Evolutionary conservation across 2,329 filamentous ascomycete genomes (phyloP).

Genomic region (Hypoxylon sp.): DNA sequence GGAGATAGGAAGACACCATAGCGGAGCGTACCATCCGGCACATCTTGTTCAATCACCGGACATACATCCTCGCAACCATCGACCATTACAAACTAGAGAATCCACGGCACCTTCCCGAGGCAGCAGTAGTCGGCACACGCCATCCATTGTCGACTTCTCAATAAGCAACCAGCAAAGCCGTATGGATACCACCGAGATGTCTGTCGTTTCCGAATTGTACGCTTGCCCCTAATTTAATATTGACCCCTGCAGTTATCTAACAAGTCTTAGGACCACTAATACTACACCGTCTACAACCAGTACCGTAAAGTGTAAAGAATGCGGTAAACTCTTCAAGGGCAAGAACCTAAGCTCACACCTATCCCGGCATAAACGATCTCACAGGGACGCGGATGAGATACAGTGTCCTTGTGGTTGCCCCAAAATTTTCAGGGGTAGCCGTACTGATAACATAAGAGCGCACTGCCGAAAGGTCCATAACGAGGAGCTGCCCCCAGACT

Average conservation of each 20-base stretch:
- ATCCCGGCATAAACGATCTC: slow-evolving; percentile 36
- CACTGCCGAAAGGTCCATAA: slow-evolving; percentile 36
- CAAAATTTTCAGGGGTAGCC: slow-evolving; percentile 23
- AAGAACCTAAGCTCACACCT: slow-evolving; percentile 28
- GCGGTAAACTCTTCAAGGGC: slow-evolving; percentile 25
- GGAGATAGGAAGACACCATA: slow-evolving; percentile 12
- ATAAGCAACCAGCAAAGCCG: slow-evolving; percentile 11
- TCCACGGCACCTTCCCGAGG: slow-evolving; percentile 7
- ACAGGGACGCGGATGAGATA: slow-evolving; percentile 3
- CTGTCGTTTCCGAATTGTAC: slow-evolving; percentile 18
- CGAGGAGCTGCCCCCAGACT: slow-evolving; percentile 19
- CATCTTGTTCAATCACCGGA: slow-evolving; percentile 20
- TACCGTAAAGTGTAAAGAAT: slow-evolving; percentile 17
- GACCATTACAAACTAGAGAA: slow-evolving; percentile 2
- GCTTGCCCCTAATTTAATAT: not conserved
- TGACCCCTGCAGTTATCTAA: slow-evolving; percentile 6
- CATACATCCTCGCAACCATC: not conserved
- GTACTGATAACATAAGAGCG: slow-evolving; percentile 41
- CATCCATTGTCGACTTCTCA: slow-evolving; percentile 19
- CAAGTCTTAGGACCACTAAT: slow-evolving; percentile 19
- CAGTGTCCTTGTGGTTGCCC: slow-evolving; percentile 24
- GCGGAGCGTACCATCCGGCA: slow-evolving; percentile 23
- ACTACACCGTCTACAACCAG: slow-evolving; percentile 21
- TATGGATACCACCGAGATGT: slow-evolving; percentile 15
- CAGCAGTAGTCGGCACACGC: slow-evolving; percentile 19